A percentile compares a stretch with the other conserved stretches of the same genome.
These are phyloP conservation scores for Neofusicoccum sp. DNA, from an alignment of 2,329 filamentous ascomycete genomes.

Conservation along the genomic window DNA sequence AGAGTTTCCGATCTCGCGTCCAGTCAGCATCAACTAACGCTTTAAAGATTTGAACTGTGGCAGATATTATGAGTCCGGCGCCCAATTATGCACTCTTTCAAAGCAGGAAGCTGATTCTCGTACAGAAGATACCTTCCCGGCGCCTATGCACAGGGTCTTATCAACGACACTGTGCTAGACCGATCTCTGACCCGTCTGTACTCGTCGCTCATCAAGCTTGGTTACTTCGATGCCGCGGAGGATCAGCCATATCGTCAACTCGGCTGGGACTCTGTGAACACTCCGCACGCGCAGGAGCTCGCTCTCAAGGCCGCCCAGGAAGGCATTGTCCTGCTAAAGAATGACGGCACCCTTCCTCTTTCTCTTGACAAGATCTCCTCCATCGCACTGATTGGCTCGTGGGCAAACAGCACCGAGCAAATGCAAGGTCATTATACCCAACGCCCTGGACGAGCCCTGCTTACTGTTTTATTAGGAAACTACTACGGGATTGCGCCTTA, in stretches of 20 bases:
- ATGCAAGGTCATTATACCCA: conserved; percentile 40
- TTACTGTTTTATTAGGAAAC: conserved; percentile 41
- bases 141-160: conserved; percentile 42
- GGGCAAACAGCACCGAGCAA: conserved; percentile 57
- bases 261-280: conserved; percentile 56
- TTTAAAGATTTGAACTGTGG: conserved; percentile 52
- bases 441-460: too few species aligned
- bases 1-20: background rate
- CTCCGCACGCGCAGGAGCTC: conserved; percentile 53
- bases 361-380: conserved; percentile 35
- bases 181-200: conserved; percentile 53
- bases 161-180: conserved; percentile 49
- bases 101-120: too few species aligned
- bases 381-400: conserved; percentile 58
- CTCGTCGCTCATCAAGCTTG: conserved; percentile 53
- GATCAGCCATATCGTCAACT: conserved; percentile 52
- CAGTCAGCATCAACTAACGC: background rate
- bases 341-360: conserved; percentile 51
- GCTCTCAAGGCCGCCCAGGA: conserved; percentile 54
- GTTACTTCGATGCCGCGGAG: conserved; percentile 56
- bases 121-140: conserved; percentile 38
- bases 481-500: conserved; percentile 59
- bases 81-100: too few species aligned
- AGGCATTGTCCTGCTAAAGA: conserved; percentile 53
- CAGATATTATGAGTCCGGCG: conserved; percentile 41